These are phyloP conservation scores for Pleurotus platypus DNA, from an alignment of 768 basidiomycete species.

Conservation along the genomic window DNA sequence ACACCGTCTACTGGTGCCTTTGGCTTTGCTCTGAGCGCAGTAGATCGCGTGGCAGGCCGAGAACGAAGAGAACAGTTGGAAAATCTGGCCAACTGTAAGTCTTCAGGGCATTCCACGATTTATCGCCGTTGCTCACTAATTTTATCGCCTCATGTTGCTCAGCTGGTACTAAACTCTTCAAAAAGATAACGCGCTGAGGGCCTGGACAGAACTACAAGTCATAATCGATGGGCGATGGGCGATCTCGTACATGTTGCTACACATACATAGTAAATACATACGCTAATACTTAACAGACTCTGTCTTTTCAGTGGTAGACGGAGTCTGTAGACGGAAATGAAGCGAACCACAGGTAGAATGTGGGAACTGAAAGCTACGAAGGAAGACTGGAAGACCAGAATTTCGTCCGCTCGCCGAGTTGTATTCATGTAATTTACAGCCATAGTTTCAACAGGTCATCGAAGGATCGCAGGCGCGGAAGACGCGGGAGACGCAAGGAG, in stretches of 20 bases:
- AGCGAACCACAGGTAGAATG: neutral
- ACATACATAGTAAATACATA: too few relatives aligned
- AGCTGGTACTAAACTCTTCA: constrained; percentile 34
- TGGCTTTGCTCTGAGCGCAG: constrained; percentile 41
- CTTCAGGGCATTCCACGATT: neutral
- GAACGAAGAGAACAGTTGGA: constrained; percentile 48
- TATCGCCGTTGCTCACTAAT: constrained; percentile 8
- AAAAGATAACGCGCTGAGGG: constrained; percentile 18
- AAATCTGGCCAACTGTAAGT: constrained; percentile 52
- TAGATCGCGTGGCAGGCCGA: constrained; percentile 55
- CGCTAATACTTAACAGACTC: too few relatives aligned
- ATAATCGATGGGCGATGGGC: too few relatives aligned
- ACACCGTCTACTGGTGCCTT: constrained; percentile 27
- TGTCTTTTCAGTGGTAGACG: too few relatives aligned
- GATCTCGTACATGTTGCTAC: too few relatives aligned
- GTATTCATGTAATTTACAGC: neutral
- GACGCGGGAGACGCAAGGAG: neutral
- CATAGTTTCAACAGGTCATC: neutral
- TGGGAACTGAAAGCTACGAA: neutral
- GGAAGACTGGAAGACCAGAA: neutral
- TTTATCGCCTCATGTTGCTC: constrained; percentile 7
- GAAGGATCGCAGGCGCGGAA: neutral
- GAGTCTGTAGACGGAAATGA: constrained; percentile 1
- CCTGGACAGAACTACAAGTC: neutral
- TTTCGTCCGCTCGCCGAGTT: neutral